Base-by-base conservation (phyloP, 345 rosid genomes). In the Aegle marmelos region DNA sequence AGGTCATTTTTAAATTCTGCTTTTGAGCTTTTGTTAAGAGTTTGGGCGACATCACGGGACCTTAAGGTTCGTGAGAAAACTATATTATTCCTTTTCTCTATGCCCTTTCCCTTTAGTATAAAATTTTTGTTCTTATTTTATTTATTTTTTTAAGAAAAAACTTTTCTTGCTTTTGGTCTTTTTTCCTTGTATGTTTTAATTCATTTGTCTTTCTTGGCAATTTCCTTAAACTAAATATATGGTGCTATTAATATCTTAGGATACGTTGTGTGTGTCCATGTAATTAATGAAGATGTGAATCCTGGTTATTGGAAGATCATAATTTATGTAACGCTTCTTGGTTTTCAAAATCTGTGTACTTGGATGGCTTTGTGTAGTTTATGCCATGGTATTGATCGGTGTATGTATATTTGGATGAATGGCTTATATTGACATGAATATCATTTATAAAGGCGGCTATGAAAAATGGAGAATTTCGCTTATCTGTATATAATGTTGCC, bases 1-100 rank as follows among this genome's bases (percentile, higher is more conserved):
- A 95, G 99, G 98, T 95, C 99, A 66, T 93, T 85, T 83, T 79
- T 95, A 54, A 92, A 93, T 87, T 93, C 99, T 78, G 96, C 89
- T 76, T 95, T 95, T 92, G 99, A 95, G 89, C 92, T 95, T 81
- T 70, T 95, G 74, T 86, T 95, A 84, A 89, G 93, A 84, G 98
- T 90, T 76, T 95, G 99, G 99, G 91, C 97, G 69, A 75, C 90
- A 81, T 95, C 99, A 41, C 89, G 97, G 33, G 99, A 93, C 86
- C 89, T 85, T 75, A 93, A 95, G 99, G 99, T 95, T 81, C 76
- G 65, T 53, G 53, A 24, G 69, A 36, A 30, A 24, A n/a, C 24
- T 48, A 36, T 67, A 14, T 33, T 53, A 7, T 3, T 24, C 19
- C 7, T 10, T 78, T 48, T 67, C 17, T 59, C 19, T 9, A 27